Conservation (phyloP, 129 eudicot species). For the Chrysanthemum seticuspe region DNA sequence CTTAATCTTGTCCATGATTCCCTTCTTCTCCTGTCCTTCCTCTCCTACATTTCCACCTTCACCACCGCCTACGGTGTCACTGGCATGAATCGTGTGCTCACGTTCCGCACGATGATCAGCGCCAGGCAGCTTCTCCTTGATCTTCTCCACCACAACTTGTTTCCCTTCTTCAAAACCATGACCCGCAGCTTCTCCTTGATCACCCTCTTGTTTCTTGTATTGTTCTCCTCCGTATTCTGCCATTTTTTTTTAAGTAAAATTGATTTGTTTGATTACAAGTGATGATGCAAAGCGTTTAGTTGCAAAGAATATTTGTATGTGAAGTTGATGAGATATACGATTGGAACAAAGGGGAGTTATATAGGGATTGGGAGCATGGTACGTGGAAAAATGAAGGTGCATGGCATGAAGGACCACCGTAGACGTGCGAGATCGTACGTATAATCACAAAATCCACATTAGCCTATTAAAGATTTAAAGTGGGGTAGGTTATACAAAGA, state of each 20-base stretch:
- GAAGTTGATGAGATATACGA: slow-evolving; percentile 23
- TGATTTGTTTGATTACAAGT: not conserved
- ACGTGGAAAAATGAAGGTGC: slow-evolving; percentile 21
- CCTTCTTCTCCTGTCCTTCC: too few species aligned
- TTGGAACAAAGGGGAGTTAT: slow-evolving; percentile 13
- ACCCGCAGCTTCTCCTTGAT: not conserved
- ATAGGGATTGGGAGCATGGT: slow-evolving; percentile 11
- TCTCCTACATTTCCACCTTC: slow-evolving; percentile 18
- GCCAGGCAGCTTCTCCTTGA: slow-evolving; percentile 65
- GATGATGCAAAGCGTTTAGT: not conserved
- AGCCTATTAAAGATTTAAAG: not conserved
- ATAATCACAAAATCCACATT: slow-evolving; percentile 11
- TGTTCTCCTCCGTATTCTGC: slow-evolving; percentile 35
- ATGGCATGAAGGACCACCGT: slow-evolving; percentile 29
- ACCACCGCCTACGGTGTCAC: slow-evolving; percentile 15
- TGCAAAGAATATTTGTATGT: not conserved
- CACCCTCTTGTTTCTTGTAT: slow-evolving; percentile 21
- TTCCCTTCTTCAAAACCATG: slow-evolving; percentile 15
- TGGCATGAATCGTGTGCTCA: slow-evolving; percentile 15
- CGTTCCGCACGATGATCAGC: slow-evolving; percentile 31
- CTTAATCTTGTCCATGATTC: too few species aligned
- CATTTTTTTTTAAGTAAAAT: slow-evolving; percentile 4
- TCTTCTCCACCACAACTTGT: slow-evolving; percentile 50
- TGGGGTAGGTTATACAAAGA: too few species aligned
- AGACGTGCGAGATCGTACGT: not conserved